Base-by-base conservation (phyloP, 176 grass and related monocot species). In the Carex kokanica region DNA sequence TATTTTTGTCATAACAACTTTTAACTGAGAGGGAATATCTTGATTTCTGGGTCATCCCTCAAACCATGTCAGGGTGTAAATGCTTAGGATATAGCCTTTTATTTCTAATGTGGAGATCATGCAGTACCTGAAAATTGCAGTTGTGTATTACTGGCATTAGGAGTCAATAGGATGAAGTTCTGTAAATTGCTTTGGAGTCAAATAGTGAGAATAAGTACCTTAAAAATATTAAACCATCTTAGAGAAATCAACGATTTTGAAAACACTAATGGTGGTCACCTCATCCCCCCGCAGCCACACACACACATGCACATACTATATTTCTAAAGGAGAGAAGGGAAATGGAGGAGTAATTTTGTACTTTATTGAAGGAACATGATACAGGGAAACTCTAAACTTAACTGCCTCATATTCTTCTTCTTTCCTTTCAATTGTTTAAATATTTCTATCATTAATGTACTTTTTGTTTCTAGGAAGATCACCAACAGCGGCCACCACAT, bases 401-500 rank as follows among this genome's bases (percentile, higher is more conserved):
- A 3, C 4, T 51, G 13, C 8, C 32, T 34, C 34, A 79, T 67
- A 29, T 61, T 38, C 0, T 80, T 64, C n/a, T 86, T 29, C 34
- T 80, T 68, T 86, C 15, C 8, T 43, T 64, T 54, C 1, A 16
- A 67, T 2, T 55, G 27, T 41, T 67, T 41, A 57, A 32, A 10
- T 21, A 6, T 78, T 20, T 74, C 61, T 78, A 6, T 65, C 24
- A 25, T 85, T 24, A 38, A 59, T 59, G 6, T 84, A 31, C 57
- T 51, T 86, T 24, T 18, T 61, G 32, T 83, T 88, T 90, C 54
- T 84, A 88, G 96, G 85, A 86, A 87, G 54, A 88, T 88, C 78
- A 23, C 57, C 62, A 64, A 43, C 24, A 72, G 43, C 64, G 25
- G 89, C 83, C 60, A 71, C 91, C 56, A 14, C 56, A 38, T 83